A percentile compares a stretch with the other conserved stretches of the same genome.
phyloP scores from a whole-genome alignment of 805 yeast genomes.

The Nakazawaea peltata region DNA sequence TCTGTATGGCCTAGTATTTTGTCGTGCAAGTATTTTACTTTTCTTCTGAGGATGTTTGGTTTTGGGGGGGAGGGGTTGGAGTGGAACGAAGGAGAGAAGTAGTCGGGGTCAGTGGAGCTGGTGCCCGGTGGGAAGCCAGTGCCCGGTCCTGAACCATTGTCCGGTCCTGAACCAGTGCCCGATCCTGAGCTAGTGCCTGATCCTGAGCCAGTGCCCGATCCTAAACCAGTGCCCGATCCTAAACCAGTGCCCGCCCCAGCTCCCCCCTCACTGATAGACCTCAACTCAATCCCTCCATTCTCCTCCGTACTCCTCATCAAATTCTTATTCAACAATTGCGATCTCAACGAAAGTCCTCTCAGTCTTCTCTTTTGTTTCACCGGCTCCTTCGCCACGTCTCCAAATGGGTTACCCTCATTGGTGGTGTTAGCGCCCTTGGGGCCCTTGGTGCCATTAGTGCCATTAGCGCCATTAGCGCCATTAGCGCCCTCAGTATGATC shows the following conservation, averaged over 20 bases:
- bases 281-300: neutral
- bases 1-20: constrained; percentile 37
- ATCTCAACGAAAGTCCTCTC: constrained; percentile 59
- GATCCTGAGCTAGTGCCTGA: no score
- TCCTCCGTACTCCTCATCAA: constrained; percentile 18
- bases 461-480: no score
- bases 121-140: neutral
- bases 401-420: constrained; percentile 8
- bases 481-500: no score
- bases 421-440: no score
- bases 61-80: no score
- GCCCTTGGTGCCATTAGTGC: no score
- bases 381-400: constrained; percentile 11
- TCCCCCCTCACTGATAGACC: neutral
- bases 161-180: constrained; percentile 2
- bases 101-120: neutral
- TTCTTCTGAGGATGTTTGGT: neutral
- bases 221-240: no score
- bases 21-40: constrained; percentile 13
- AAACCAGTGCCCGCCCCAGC: no score
- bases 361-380: constrained; percentile 31
- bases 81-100: constrained; percentile 10
- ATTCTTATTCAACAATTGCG: constrained; percentile 51
- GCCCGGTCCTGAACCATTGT: constrained; percentile 3
- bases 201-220: no score